Percentiles rank a stretch among this genome's conserved stretches.
Conservation (phyloP, 371 early-diverging fungal genomes). For the Coemansia sp. region DNA sequence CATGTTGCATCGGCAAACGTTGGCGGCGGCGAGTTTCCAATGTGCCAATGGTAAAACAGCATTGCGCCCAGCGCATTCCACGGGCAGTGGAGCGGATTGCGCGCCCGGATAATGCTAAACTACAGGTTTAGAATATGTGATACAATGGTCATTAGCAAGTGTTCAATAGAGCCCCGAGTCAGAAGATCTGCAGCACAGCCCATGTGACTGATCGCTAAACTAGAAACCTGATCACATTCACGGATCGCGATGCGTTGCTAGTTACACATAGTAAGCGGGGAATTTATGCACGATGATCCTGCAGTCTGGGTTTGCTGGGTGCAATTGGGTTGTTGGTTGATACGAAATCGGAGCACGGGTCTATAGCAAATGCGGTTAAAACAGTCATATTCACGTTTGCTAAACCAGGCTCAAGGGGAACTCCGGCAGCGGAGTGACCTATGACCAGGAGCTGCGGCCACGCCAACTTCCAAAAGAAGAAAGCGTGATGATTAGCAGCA, state of each 20-base stretch:
- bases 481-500: background rate
- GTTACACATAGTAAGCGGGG: background rate
- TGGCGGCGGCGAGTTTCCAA: constrained; percentile 25
- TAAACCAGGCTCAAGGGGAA: no score
- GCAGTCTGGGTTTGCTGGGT: background rate
- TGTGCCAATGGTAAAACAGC: constrained; percentile 49
- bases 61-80: constrained; percentile 44
- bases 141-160: background rate
- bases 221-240: background rate
- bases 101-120: constrained; percentile 49
- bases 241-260: background rate
- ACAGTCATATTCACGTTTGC: no score
- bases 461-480: background rate
- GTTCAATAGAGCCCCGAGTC: background rate
- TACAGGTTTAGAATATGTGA: constrained; percentile 12
- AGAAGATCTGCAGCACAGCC: background rate
- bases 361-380: no score
- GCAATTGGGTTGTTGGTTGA: no score
- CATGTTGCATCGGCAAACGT: constrained; percentile 35
- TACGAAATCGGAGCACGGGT: no score
- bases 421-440: background rate
- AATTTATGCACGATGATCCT: background rate
- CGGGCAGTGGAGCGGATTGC: constrained; percentile 37
- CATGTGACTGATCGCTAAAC: constrained; percentile 2
- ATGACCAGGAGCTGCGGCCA: background rate